These are phyloP conservation scores for Camellia oleifera DNA, from an alignment of 179 eudicot species.

Conservation along the genomic window DNA sequence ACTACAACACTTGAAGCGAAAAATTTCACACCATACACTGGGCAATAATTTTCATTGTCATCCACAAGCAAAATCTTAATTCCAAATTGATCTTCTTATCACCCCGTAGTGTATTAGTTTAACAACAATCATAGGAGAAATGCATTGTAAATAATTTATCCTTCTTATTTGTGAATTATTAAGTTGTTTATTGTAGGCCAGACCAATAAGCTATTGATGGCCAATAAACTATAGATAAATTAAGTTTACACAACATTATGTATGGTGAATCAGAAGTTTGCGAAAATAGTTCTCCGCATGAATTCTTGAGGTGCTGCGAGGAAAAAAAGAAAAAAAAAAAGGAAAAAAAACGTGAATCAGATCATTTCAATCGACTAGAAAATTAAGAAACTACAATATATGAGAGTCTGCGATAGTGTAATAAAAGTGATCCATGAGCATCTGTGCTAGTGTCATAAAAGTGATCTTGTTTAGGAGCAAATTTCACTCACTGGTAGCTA, in stretches of 20 bases:
- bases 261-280: slow-evolving; percentile 19
- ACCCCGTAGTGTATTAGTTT: too few species aligned
- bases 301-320: slow-evolving; percentile 29
- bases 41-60: not conserved
- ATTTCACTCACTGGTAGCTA: not conserved
- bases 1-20: not conserved
- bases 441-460: not conserved
- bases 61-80: not conserved
- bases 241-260: not conserved
- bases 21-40: not conserved
- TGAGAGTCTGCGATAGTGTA: not conserved
- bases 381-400: not conserved
- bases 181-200: not conserved
- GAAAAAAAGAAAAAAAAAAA: not conserved
- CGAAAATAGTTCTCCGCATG: slow-evolving; percentile 20
- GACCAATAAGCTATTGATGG: not conserved
- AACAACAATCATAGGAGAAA: too few species aligned
- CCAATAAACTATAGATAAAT: not conserved
- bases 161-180: not conserved
- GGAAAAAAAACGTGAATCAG: not conserved
- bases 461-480: not conserved
- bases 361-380: not conserved
- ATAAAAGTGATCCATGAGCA: not conserved
- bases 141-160: not conserved
- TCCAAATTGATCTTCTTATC: not conserved